These are phyloP conservation scores for Nemania sp. DNA, from an alignment of 2,329 filamentous ascomycete genomes.

Conservation along the genomic window DNA sequence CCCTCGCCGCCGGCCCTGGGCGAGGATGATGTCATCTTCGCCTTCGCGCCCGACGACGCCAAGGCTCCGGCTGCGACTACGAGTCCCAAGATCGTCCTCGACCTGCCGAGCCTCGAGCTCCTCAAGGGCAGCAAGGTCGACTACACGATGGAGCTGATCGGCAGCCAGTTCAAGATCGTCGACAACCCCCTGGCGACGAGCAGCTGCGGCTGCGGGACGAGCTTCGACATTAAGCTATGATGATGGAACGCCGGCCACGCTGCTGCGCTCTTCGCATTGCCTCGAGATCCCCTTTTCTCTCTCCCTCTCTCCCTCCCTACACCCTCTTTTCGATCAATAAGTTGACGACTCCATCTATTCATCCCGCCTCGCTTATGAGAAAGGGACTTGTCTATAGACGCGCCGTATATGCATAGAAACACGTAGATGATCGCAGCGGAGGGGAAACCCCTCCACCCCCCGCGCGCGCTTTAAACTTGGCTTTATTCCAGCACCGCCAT, in stretches of 20 bases:
- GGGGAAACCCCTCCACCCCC: too few relatives aligned
- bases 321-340: too few relatives aligned
- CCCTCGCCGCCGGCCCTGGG: slow-evolving; percentile 37
- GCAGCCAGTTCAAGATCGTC: slow-evolving; percentile 93
- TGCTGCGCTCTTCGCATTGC: neutral
- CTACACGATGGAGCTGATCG: slow-evolving; percentile 85
- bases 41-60: slow-evolving; percentile 59
- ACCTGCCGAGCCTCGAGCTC: slow-evolving; percentile 83
- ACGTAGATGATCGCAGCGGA: too few relatives aligned
- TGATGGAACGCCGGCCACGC: slow-evolving; percentile 38
- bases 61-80: neutral
- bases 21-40: slow-evolving; percentile 88
- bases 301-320: too few relatives aligned
- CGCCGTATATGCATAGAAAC: too few relatives aligned
- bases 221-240: slow-evolving; percentile 85
- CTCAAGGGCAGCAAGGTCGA: slow-evolving; percentile 94
- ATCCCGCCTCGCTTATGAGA: too few relatives aligned
- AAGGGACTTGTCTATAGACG: too few relatives aligned
- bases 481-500: too few relatives aligned
- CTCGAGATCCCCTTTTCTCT: neutral
- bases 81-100: slow-evolving; percentile 81
- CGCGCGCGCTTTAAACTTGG: too few relatives aligned
- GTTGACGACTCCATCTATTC: too few relatives aligned
- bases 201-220: slow-evolving; percentile 96
- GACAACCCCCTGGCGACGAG: slow-evolving; percentile 91